Conservation (phyloP, 768 basidiomycete species). For the Tremella mesenterica region DNA sequence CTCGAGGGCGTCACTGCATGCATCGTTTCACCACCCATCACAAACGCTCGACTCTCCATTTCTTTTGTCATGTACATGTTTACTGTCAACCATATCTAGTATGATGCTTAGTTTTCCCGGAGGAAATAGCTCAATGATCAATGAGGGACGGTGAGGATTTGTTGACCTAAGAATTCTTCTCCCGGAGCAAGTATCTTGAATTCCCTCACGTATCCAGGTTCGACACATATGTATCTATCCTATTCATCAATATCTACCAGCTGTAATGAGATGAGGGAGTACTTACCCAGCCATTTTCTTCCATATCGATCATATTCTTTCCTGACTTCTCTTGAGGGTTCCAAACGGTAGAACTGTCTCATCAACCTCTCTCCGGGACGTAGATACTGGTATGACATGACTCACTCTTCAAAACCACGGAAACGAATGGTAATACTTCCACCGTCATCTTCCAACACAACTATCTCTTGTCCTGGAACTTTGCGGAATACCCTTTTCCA, state of each 20-base stretch:
- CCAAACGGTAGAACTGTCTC: conserved; percentile 61
- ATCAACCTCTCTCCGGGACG: conserved; percentile 1
- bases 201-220: conserved; percentile 75
- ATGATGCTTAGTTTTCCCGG: too few species aligned
- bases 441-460: conserved; percentile 34
- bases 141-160: conserved; percentile 50
- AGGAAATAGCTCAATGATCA: too few species aligned
- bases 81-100: too few species aligned
- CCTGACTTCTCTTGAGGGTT: conserved; percentile 72
- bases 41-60: too few species aligned
- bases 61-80: too few species aligned
- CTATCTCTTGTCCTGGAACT: conserved; percentile 32
- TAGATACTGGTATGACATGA: not conserved
- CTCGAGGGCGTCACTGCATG: too few species aligned
- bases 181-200: conserved; percentile 59
- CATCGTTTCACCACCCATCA: too few species aligned
- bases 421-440: conserved; percentile 30
- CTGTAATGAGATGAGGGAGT: not conserved
- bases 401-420: conserved; percentile 41
- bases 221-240: conserved; percentile 80
- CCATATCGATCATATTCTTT: conserved; percentile 76
- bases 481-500: conserved; percentile 33
- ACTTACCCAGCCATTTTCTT: conserved; percentile 71
- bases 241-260: conserved; percentile 43
- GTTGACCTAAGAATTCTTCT: conserved; percentile 67